Evolutionary conservation across 768 basidiomycete genomes (phyloP), one percentile per base, ranked within the genome.

Genomic region (Pisolithus sp.): DNA sequence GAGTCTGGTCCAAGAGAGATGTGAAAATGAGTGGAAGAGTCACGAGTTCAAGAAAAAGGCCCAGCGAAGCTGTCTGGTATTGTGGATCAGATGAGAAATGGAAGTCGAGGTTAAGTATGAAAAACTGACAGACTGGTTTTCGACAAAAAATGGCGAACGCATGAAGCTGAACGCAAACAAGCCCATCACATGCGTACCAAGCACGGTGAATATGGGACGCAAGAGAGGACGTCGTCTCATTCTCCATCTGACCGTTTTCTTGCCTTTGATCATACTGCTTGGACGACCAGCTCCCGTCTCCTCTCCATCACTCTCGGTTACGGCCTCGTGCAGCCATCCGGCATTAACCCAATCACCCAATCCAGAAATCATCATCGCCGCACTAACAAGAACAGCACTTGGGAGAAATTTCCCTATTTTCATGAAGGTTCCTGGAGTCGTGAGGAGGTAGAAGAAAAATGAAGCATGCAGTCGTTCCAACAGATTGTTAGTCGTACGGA

Each of bases 391-490:
- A 36, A 98, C 77, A 1, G 82, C 89, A 50, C 89, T 90, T 0
- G 95, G 94, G 7, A 99, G 76, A 68, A 91, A 99, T 59, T 75
- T 81, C 2, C 93, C 94, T 26, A 98, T 92, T 64, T 94, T 89
- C 59, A 92, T 78, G 71, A 95, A 96, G 2, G 75, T 77, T 5
- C 69, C 73, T 1, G 82, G 75, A 37, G 72, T 69, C 12, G 68
- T 63, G 20, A 71, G 59, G 54, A 98, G 75, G 71, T 94, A 98
- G 72, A 98, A 93, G 74, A 98, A 97, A 70, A 95, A 94, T 0
- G 95, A 98, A 2, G 94, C 94, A 66, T 99, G 96, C 20, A 98
- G 81, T 15, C 96, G 83, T 64, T 99, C 96, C 18, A 97, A 77
- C 6, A 98, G 78, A 63, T 99, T 99, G 69, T 96, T 97, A 64